phyloP scores from a whole-genome alignment of 2,329 filamentous ascomycete species.

The Colletotrichum truncatum region DNA sequence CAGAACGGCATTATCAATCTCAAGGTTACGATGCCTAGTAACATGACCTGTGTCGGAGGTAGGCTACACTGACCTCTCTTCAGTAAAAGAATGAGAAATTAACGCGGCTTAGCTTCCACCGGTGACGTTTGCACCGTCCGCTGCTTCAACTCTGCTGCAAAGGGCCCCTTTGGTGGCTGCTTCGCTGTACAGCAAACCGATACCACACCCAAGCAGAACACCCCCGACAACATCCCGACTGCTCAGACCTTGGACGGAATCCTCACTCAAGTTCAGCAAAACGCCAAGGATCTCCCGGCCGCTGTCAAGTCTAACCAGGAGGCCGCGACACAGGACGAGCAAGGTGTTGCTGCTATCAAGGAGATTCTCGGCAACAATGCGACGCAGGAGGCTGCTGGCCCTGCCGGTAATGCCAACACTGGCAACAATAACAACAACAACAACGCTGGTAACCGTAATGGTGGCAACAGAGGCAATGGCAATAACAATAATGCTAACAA shows the following conservation, averaged over 20 bases:
- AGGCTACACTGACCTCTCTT: background rate
- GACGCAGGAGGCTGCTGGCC: slow-evolving; percentile 43
- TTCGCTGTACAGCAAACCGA: slow-evolving; percentile 67
- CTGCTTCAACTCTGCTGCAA: slow-evolving; percentile 65
- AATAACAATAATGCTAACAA: background rate
- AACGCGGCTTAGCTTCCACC: slow-evolving; percentile 52
- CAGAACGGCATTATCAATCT: slow-evolving; percentile 66
- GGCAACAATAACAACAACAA: slow-evolving; percentile 17
- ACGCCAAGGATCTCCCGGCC: slow-evolving; percentile 58
- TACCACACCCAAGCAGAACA: slow-evolving; percentile 49
- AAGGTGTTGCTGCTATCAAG: slow-evolving; percentile 50
- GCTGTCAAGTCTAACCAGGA: slow-evolving; percentile 52
- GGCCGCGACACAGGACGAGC: slow-evolving; percentile 38
- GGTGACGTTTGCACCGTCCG: slow-evolving; percentile 69
- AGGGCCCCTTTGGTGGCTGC: slow-evolving; percentile 67
- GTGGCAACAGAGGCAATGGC: slow-evolving; percentile 31
- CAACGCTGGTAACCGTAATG: slow-evolving; percentile 22
- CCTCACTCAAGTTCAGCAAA: slow-evolving; percentile 57
- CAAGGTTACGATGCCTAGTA: slow-evolving; percentile 60
- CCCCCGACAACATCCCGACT: slow-evolving; percentile 54
- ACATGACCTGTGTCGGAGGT: slow-evolving; percentile 61
- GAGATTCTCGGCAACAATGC: slow-evolving; percentile 43
- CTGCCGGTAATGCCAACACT: background rate
- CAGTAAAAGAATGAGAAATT: slow-evolving; percentile 20
- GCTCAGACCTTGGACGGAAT: slow-evolving; percentile 54